Evolutionary conservation across 2,329 filamentous ascomycete genomes (phyloP).

Genomic region (Plenodomus tracheiphilus): DNA sequence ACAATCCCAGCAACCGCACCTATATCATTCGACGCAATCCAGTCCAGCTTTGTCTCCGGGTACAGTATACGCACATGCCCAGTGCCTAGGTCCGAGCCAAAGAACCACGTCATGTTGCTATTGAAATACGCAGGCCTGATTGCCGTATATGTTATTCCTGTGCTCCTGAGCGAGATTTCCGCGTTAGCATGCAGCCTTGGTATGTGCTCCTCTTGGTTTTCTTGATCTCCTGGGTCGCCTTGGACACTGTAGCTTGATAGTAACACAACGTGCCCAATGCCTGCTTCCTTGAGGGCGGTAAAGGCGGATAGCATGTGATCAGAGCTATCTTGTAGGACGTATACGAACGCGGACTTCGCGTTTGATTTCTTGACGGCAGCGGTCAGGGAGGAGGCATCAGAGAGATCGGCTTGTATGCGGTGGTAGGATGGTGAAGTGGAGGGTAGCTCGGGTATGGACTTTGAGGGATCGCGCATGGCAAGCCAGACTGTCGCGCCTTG

Average conservation of each 20-base stretch:
- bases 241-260: constrained; percentile 30
- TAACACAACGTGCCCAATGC: constrained; percentile 53
- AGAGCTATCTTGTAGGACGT: constrained; percentile 37
- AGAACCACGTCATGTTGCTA: constrained; percentile 46
- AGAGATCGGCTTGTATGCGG: constrained; percentile 52
- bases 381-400: constrained; percentile 45
- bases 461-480: constrained; percentile 53
- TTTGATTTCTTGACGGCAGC: constrained; percentile 48
- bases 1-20: constrained; percentile 49
- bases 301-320: constrained; percentile 50
- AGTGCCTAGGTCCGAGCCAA: constrained; percentile 22
- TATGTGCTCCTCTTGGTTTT: constrained; percentile 3
- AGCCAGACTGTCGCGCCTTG: constrained; percentile 52
- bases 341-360: constrained; percentile 56
- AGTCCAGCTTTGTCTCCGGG: constrained; percentile 43
- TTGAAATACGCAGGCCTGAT: constrained; percentile 52
- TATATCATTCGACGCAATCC: constrained; percentile 51
- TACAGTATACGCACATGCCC: constrained; percentile 40
- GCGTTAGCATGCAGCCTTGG: constrained; percentile 47
- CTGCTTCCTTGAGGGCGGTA: constrained; percentile 50
- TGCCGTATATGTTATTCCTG: constrained; percentile 48
- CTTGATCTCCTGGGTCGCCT: constrained; percentile 5
- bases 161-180: constrained; percentile 49
- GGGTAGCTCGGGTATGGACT: constrained; percentile 47
- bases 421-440: constrained; percentile 35